Evolutionary conservation across 2,329 filamentous ascomycete species (phyloP).

Genomic region (Neofusicoccum cordaticola): DNA sequence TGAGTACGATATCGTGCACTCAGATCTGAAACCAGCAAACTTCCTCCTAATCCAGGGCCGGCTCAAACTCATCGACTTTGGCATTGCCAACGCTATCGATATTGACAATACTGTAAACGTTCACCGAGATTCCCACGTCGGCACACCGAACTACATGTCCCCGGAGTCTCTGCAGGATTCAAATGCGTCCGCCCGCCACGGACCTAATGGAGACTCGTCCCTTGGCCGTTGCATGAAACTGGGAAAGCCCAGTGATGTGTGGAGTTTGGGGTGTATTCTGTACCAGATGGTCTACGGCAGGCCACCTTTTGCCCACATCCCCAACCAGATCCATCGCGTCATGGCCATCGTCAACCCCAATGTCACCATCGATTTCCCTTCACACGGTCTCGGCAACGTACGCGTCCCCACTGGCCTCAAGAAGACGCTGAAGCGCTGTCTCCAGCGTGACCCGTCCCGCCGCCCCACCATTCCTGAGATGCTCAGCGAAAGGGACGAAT

Average conservation of each 20-base stretch:
- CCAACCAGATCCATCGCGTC: conserved; percentile 81
- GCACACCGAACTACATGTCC: conserved; percentile 98
- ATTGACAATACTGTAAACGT: conserved; percentile 95
- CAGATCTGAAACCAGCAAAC: conserved; percentile 94
- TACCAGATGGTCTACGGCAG: conserved; percentile 98
- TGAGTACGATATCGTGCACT: conserved; percentile 88
- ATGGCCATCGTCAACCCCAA: conserved; percentile 81
- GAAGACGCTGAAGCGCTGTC: conserved; percentile 55
- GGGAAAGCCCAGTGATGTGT: conserved; percentile 92
- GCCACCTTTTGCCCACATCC: conserved; percentile 91
- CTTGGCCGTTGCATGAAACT: conserved; percentile 83
- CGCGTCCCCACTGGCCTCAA: conserved; percentile 55
- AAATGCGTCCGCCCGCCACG: conserved; percentile 58
- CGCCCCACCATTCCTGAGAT: conserved; percentile 58
- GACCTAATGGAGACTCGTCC: conserved; percentile 31
- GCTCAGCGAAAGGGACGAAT: conserved; percentile 54
- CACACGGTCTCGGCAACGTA: conserved; percentile 64
- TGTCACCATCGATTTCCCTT: conserved; percentile 69
- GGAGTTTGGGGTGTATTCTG: conserved; percentile 92
- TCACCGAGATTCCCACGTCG: conserved; percentile 90
- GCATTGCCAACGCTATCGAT: conserved; percentile 95
- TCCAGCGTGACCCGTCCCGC: conserved; percentile 56
- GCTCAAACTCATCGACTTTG: conserved; percentile 96
- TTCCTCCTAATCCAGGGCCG: conserved; percentile 89
- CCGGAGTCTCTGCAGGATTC: conserved; percentile 90